Base-by-base conservation (phyloP, 208 protist species). In the Acanthamoeba triangularis region DNA sequence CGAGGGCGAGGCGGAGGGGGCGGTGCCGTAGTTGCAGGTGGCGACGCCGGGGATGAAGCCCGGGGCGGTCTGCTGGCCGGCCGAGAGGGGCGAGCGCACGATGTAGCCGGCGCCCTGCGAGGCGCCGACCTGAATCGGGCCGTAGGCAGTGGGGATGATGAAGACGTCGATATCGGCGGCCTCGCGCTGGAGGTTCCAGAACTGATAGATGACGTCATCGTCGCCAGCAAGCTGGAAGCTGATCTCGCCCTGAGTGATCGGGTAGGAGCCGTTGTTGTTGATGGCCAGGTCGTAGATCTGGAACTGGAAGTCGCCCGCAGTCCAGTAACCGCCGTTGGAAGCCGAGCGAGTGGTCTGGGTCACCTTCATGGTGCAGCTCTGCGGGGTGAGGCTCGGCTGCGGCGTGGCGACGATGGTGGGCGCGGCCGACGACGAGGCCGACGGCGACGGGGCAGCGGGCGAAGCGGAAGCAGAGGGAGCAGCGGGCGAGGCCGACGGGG, bases 121-220 rank as follows among this genome's bases (percentile, higher is more conserved):
- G 65, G 65, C 65, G 13, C 65, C 65, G 2, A 74, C 65, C 30
- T 41, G 65, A 30, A 74, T 74, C 8, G 65, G 6, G 30, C 65
- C 65, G 8, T 13, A 74, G 8, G 65, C 8, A 30, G 65, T 74
- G 65, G 65, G 65, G 11, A 74, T 23, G 65, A 25, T 23, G 65
- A 74, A 74, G 30, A 74, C 65, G 30, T 14, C 28, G 28, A 35
- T 0, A 3, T 14, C 3, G 65, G 13, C 14, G 30, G 1, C 14
- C n/a, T 37, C 74, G 74, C 74, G 74, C 74, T 84, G 20, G 41
- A 84, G 41, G 74, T 84, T 84, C 74, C 74, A 84, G 74, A 84
- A 84, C 74, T 84, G 74, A 41, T 84, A 54, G 74, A 28, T 82
- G 74, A 10, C 6, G 10, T 35, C 18, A 25, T 54, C 74, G 18